Conservation (phyloP, 352 stramenopile genomes). For the Blastocystis sp. region DNA sequence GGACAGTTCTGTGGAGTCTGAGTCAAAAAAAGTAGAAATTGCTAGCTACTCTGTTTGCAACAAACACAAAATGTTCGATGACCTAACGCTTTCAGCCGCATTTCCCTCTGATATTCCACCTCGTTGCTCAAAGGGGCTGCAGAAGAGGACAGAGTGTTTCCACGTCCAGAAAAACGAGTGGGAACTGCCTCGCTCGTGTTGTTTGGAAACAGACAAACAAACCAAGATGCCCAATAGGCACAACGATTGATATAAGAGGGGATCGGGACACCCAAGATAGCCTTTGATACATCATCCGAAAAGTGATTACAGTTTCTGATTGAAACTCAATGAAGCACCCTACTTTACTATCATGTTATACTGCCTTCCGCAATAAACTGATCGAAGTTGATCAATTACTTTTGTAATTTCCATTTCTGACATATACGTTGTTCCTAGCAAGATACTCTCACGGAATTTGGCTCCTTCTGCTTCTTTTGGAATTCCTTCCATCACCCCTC, state of each 20-base stretch:
- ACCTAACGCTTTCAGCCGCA: neutral
- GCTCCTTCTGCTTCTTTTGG: constrained; percentile 7
- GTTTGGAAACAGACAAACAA: neutral
- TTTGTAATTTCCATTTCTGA: neutral
- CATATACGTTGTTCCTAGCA: neutral
- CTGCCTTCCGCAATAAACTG: neutral
- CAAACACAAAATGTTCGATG: neutral
- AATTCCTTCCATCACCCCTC: neutral
- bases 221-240: constrained; percentile 14
- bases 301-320: constrained; percentile 54
- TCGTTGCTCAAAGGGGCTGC: neutral
- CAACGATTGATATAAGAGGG: constrained; percentile 30
- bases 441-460: constrained; percentile 20
- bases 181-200: neutral
- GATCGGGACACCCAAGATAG: neutral
- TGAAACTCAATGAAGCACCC: neutral
- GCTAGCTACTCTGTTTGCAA: neutral
- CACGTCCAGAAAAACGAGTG: neutral
- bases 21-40: neutral
- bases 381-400: neutral
- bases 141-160: neutral
- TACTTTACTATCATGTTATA: constrained; percentile 47
- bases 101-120: neutral
- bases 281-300: constrained; percentile 31
- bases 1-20: neutral